Conservation (phyloP, 2,329 filamentous ascomycete species). For the Grosmannia penicillata region DNA sequence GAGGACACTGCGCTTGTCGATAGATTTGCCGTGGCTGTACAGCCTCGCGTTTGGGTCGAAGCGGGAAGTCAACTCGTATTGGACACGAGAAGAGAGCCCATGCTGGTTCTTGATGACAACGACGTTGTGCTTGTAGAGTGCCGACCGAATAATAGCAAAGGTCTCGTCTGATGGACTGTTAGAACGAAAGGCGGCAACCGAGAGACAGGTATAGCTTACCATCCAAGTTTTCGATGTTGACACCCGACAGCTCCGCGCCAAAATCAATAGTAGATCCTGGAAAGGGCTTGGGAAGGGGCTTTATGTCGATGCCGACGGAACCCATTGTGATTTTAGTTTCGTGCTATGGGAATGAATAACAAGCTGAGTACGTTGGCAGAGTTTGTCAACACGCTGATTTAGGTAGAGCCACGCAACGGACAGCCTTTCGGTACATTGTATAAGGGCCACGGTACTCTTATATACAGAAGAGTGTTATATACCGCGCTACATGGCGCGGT, state of each 20-base stretch:
- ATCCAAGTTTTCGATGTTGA: constrained; percentile 44
- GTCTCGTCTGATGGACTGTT: constrained; percentile 34
- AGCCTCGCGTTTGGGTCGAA: constrained; percentile 50
- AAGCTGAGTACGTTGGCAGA: too few species aligned
- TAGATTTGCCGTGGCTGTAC: constrained; percentile 66
- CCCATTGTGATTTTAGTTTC: constrained; percentile 4
- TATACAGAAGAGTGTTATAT: too few species aligned
- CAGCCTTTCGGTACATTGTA: too few species aligned
- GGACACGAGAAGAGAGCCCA: constrained; percentile 48
- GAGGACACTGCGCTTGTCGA: constrained; percentile 52
- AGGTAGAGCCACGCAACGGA: too few species aligned
- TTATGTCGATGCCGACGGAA: constrained; percentile 4
- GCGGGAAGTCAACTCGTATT: constrained; percentile 56
- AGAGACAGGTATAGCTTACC: constrained; percentile 27
- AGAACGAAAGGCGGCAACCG: neutral
- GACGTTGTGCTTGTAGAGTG: constrained; percentile 54
- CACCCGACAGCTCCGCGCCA: constrained; percentile 41
- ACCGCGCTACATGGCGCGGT: too few species aligned
- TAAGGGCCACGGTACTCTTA: too few species aligned
- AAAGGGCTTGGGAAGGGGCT: constrained; percentile 5
- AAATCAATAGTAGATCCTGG: constrained; percentile 29
- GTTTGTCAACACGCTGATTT: too few species aligned
- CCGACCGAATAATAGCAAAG: constrained; percentile 46
- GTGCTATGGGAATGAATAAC: neutral
- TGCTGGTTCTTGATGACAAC: constrained; percentile 56